Evolutionary conservation across 352 stramenopile genomes (phyloP), one percentile per base, ranked within the genome.

Genomic region (Pythium plurisporium): DNA sequence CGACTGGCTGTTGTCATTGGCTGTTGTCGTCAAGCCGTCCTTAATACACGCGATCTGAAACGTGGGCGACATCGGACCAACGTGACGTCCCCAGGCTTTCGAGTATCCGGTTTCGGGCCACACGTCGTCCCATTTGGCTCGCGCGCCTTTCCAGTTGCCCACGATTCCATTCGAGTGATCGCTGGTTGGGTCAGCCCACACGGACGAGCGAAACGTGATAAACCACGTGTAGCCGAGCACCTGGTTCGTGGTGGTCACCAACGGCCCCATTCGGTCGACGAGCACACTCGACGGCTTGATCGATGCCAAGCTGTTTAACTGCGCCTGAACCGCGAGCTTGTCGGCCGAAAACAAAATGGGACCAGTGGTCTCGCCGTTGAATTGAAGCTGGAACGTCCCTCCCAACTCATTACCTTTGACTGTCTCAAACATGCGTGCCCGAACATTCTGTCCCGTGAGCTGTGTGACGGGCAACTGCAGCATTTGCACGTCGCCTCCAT

Each of bases 31-130:
- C 27, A 94, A 50, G 0, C 79, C 76, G 34, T 80, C 74, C n/a
- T 77, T 69, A 50, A 88, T 70, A 44, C 84, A 94, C 19, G 64
- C 55, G 2, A 92, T 52, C 17, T 59, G 45, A 14, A 81, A 69
- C 1, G 71, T 85, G 1, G 51, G 15, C 5, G 65, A 65, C 37
- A 98, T 77, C 30, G 95, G 82, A 0, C 96, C 96, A 4, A 98
- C 92, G 56, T 99, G 98, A 17, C 94, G 95, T 1, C 96, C 96
- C 96, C 96, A 99, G 5, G 89, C 91, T 64, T 97, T 98, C 2
- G 93, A 98, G 70, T 98, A 98, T 0, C 87, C 86, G 0, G 88
- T 91, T 25, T 86, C 82, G 9, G 71, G 54, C 96, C 96, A 99
- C 20, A 89, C 89, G 53, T 98, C 93, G 33, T 82, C 79, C 75